phyloP scores from a whole-genome alignment of 108 stramenopile genomes.

The Cyclotella distinguenda region DNA sequence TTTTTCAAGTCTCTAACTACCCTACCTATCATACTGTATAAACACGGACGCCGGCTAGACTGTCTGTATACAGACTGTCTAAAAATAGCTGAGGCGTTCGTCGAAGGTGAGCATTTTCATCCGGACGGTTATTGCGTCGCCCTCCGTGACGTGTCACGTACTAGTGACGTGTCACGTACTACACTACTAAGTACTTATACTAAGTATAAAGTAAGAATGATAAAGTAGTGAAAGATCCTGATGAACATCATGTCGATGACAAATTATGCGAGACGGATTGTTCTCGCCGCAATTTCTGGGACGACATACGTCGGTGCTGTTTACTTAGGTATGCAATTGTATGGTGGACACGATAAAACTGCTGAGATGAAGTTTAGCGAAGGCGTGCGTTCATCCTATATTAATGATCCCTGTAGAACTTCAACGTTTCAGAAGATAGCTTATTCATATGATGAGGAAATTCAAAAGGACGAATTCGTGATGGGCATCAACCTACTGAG shows the following conservation, averaged over 20 bases:
- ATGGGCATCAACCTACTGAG: constrained; percentile 81
- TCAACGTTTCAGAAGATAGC: constrained; percentile 73
- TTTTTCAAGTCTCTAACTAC: no score
- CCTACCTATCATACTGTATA: no score
- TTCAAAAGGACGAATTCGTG: constrained; percentile 70
- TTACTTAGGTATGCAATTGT: constrained; percentile 29
- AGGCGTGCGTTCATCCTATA: constrained; percentile 25
- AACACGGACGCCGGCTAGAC: no score
- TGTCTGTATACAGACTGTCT: no score
- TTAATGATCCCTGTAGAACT: constrained; percentile 58
- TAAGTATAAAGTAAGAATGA: not conserved
- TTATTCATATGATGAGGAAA: constrained; percentile 65
- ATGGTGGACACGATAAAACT: constrained; percentile 15
- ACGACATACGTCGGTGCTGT: constrained; percentile 37
- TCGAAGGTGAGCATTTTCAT: no score
- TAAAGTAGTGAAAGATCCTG: not conserved
- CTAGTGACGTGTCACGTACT: no score
- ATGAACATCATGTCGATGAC: constrained; percentile 42
- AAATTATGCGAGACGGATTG: constrained; percentile 29
- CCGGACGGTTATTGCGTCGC: no score
- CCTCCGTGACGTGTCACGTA: no score
- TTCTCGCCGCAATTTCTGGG: constrained; percentile 30
- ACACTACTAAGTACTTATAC: no score
- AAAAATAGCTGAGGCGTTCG: no score
- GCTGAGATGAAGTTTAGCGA: not conserved